phyloP scores from a whole-genome alignment of 1,284 basidiomycete species.

The Ustilago shanxiensis region DNA sequence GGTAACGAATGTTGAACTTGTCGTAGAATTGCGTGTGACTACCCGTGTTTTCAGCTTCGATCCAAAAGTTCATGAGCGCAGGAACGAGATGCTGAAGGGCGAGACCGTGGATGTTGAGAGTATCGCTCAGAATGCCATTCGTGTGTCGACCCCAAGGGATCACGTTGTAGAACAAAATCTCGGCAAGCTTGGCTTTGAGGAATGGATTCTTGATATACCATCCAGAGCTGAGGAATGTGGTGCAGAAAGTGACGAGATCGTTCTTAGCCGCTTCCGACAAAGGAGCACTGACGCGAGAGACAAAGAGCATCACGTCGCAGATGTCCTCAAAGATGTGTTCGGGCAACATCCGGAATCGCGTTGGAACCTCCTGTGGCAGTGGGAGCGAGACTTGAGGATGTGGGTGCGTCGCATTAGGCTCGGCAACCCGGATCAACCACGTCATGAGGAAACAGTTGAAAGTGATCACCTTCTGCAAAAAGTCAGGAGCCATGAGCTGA shows the following conservation, averaged over 20 bases:
- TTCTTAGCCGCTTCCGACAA: slow-evolving; percentile 81
- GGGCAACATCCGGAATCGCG: slow-evolving; percentile 87
- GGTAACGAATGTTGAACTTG: slow-evolving; percentile 84
- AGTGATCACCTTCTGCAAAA: slow-evolving; percentile 82
- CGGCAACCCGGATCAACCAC: slow-evolving; percentile 94
- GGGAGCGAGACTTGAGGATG: slow-evolving; percentile 72
- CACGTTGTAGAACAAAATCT: slow-evolving; percentile 87
- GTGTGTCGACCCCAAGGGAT: slow-evolving; percentile 81
- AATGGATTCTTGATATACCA: slow-evolving; percentile 99
- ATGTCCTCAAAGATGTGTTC: slow-evolving; percentile 96
- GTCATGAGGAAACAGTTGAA: slow-evolving; percentile 92
- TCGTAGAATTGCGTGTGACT: slow-evolving; percentile 98
- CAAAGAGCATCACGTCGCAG: slow-evolving; percentile 84
- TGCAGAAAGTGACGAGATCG: slow-evolving; percentile 87
- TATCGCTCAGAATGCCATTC: slow-evolving; percentile 83
- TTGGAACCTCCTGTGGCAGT: slow-evolving; percentile 85
- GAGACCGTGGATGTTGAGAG: slow-evolving; percentile 85
- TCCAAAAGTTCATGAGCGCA: slow-evolving; percentile 93
- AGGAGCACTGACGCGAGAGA: slow-evolving; percentile 82
- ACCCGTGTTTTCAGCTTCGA: slow-evolving; percentile 97
- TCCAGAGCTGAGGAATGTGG: slow-evolving; percentile 92
- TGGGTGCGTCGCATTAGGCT: slow-evolving; percentile 85
- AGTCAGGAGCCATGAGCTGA: slow-evolving; percentile 87
- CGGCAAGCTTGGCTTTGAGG: slow-evolving; percentile 96
- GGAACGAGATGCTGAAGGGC: slow-evolving; percentile 91